Conservation (phyloP, 2,329 filamentous ascomycete species). For the Ascochyta pisi region DNA sequence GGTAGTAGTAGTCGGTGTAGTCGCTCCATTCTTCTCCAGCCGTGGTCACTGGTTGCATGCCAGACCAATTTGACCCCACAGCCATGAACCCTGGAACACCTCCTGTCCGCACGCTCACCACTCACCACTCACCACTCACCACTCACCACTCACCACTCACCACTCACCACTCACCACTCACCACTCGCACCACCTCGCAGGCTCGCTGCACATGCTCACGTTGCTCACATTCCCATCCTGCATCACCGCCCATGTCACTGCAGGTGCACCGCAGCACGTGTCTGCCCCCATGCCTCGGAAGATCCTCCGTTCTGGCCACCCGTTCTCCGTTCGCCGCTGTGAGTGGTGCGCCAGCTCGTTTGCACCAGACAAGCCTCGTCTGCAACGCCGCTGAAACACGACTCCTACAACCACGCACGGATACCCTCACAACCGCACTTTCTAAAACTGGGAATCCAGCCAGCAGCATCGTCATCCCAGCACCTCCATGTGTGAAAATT, state of each 20-base stretch:
- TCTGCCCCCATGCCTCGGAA: conserved; percentile 5
- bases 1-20: no score
- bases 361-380: conserved; percentile 10
- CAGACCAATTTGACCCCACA: neutral
- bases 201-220: neutral
- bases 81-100: neutral
- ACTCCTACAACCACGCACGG: conserved; percentile 28
- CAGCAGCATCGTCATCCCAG: neutral
- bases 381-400: conserved; percentile 46
- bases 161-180: neutral
- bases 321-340: neutral
- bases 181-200: neutral
- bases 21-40: no score
- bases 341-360: conserved; percentile 11
- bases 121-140: no score
- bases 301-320: conserved; percentile 11
- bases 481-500: neutral
- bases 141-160: no score
- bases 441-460: conserved; percentile 16
- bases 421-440: conserved; percentile 23
- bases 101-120: neutral
- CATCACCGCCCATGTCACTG: neutral
- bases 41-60: neutral
- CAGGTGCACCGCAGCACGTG: conserved; percentile 10
- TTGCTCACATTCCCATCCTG: neutral